phyloP scores from a whole-genome alignment of 805 yeast genomes.

The Hanseniaspora mollemarum region DNA sequence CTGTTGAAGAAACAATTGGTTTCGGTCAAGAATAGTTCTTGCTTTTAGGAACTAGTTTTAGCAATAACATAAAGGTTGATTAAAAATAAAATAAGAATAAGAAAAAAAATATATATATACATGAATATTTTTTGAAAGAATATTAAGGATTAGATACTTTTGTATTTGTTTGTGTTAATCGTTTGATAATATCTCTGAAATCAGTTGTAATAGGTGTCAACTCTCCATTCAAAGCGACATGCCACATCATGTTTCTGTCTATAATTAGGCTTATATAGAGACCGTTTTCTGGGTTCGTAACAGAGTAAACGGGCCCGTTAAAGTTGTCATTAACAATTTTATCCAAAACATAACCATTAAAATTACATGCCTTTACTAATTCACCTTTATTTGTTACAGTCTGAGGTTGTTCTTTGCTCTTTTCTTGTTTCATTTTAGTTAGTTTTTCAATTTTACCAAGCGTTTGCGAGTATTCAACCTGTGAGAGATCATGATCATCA shows the following conservation, averaged over 20 bases:
- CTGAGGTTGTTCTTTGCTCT: background rate
- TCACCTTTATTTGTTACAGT: background rate
- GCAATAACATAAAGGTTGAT: background rate
- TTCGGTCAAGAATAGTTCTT: conserved; percentile 92
- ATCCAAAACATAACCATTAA: background rate
- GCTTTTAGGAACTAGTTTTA: background rate
- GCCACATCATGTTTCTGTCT: background rate
- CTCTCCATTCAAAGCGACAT: background rate
- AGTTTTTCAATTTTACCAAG: background rate
- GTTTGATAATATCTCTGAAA: background rate
- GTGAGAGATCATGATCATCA: background rate
- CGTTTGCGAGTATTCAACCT: background rate
- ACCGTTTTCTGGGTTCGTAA: background rate
- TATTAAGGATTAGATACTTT: background rate
- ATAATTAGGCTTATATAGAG: background rate
- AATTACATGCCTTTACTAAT: background rate
- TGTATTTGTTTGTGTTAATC: background rate
- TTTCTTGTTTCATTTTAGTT: background rate
- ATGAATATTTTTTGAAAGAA: background rate
- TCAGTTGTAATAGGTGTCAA: background rate
- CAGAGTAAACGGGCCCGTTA: background rate
- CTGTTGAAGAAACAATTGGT: conserved; percentile 98
- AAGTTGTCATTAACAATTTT: background rate
- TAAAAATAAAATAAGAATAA: background rate
- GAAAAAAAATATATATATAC: background rate